These are phyloP conservation scores for Talaromyces adpressus DNA, from an alignment of 495 filamentous ascomycete genomes.

Conservation along the genomic window DNA sequence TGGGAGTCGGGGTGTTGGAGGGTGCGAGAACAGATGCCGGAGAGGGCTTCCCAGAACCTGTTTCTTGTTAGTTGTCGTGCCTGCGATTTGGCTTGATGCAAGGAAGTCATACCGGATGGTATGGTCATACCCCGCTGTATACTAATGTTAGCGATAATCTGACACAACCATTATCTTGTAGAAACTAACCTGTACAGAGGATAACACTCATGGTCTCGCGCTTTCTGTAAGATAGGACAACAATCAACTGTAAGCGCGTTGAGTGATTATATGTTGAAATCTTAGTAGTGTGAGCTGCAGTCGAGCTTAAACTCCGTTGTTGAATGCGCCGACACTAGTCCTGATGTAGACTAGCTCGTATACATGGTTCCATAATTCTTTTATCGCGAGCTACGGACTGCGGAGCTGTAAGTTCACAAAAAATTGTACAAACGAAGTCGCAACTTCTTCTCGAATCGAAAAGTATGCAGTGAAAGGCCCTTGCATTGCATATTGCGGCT, in stretches of 20 bases:
- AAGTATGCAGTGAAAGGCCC: not conserved
- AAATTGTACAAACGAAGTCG: not conserved
- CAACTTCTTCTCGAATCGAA: not conserved
- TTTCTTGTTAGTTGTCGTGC: not conserved
- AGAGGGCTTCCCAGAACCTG: constrained; percentile 97
- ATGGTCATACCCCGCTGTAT: constrained; percentile 91
- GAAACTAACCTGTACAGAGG: constrained; percentile 68
- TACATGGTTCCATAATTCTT: not conserved
- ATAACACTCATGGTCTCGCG: constrained; percentile 71
- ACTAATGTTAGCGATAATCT: constrained; percentile 9
- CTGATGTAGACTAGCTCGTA: not conserved
- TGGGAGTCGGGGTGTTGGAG: constrained; percentile 98
- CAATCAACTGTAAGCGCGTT: constrained; percentile 1
- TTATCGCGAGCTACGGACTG: not conserved
- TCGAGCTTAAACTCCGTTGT: not conserved
- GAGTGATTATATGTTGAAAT: not conserved
- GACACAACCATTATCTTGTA: not conserved
- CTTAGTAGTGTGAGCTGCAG: not conserved
- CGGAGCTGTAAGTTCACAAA: not conserved
- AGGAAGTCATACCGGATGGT: constrained; percentile 73
- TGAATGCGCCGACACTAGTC: not conserved
- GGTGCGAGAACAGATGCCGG: constrained; percentile 93
- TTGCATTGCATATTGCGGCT: not conserved
- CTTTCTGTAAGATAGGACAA: not conserved
- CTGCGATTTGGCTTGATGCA: not conserved